Evolutionary conservation across 1,284 basidiomycete genomes (phyloP), one percentile per base, ranked within the genome.

Genomic region (Ganoderma multipileum): DNA sequence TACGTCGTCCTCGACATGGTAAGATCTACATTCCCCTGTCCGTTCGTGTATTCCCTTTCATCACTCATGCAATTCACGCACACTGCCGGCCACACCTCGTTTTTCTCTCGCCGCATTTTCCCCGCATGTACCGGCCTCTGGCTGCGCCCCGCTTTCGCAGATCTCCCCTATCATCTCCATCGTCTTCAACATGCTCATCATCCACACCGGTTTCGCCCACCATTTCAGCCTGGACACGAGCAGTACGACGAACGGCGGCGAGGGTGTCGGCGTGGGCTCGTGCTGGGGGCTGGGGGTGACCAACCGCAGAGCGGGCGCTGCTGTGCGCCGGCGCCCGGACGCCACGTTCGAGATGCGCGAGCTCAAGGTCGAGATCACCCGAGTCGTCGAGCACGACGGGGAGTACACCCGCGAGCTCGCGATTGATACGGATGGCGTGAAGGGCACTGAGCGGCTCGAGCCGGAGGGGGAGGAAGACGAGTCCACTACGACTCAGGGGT

Each of bases 1-100:
- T 81, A 78, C 64, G 75, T 81, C 38, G 47, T 80, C 11, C 73
- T 80, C 14, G 80, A 81, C 71, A 75, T 80, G 71, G 80, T 80
- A 52, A 57, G 76, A n/a, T 66, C 11, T 12, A 20, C 28, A n/a
- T n/a, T 26, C 50, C 20, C 16, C 52, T n/a, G 7, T 9, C 20
- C 59, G 9, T 8, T 28, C 12, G 33, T 14, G 11, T 6, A 14
- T 8, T 39, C 7, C 14, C n/a, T 1, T 38, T 41, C 5, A n/a
- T 39, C 9, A 57, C 23, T 26, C 47, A n/a, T 52, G n/a, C 7
- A 9, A 18, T 5, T 9, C 28, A 20, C 33, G 9, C 33, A 11
- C 54, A 28, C 54, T 18, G 41, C 18, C 41, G 50, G 12, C 44
- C 20, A 20, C 3, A 8, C 6, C 20, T 18, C 38, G 36, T 33